Base-by-base conservation (phyloP, 345 rosid species). In the Sonneratia alba region DNA sequence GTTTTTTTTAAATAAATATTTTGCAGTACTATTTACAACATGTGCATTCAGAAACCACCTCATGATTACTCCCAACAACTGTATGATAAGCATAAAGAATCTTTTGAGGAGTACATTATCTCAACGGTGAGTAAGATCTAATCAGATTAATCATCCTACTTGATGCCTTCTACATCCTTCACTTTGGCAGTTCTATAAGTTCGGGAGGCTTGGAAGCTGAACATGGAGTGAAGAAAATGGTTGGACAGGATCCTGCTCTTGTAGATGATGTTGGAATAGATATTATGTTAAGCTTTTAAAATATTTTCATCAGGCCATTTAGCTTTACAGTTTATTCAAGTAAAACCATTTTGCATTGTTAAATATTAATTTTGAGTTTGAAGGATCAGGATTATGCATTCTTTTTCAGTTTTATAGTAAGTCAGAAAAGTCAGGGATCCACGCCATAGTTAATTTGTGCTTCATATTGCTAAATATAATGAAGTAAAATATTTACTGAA, bases 41-140 rank as follows among this genome's bases (percentile, higher is more conserved):
- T 90, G 96, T 90, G 96, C 67, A 85, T 89, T 4, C 92, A 90
- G 74, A 86, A 83, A 84, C 86, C 92, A 0, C 88, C 91, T 21
- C 84, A 85, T 19, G 88, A 88, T 62, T 86, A 88, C 74, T 85
- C 96, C n/a, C 87, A 88, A 36, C 89, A 86, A 80, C 89, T 90
- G 59, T 90, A 86, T 72, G 87, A 88, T 56, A 86, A 85, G 83
- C 88, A 85, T 70, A 72, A 66, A 76, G 91, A 85, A 75, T 79
- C 83, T 59, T 84, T 90, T 71, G 85, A 86, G 76, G 93, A 77
- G 9, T 88, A 90, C 67, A 88, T 88, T 22, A 61, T 43, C 37
- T 76, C 83, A 56, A 75, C 78, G 67, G 96, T 53, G 21, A 53
- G 57, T 49, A 43, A 59, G 21, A 55, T 24, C 43, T 43, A 18